Evolutionary conservation across 1,284 basidiomycete genomes (phyloP), one percentile per base, ranked within the genome.

Genomic region (Pyrrhoderma noxium): DNA sequence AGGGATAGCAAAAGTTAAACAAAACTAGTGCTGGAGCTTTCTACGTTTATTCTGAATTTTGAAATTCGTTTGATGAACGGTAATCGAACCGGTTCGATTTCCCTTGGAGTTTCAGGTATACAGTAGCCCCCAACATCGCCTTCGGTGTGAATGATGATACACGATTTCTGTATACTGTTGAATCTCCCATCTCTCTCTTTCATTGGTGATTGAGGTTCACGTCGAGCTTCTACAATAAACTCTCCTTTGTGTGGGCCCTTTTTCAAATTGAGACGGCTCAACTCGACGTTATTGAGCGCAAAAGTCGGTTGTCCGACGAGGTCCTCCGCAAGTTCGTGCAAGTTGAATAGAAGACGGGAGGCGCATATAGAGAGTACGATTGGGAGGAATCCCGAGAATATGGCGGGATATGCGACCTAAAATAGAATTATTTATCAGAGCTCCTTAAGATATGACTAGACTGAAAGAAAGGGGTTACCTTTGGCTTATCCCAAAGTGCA

Each of bases 281-380:
- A 41, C 23, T 53, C 51, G n/a, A 53, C 46, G 31, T 47, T 53
- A 34, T 53, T 53, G 18, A 53, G 46, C 31, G 47, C 47, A 23
- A 53, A 53, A 2, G 51, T 53, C 7, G 51, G 39, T 9, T 53
- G 46, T 3, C 45, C 46, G 35, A 45, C 37, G 13, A 53, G 45
- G 22, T 53, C 51, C 19, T 47, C 51, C 34, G 51, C 51, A 14
- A 53, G 46, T 22, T 43, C 45, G 39, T 53, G 51, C 7, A 53
- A 38, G 40, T 53, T 53, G 51, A 53, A 53, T 2, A 53, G 42
- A 8, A 53, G 38, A 3, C 46, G 37, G 9, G 45, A 48, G n/a
- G 51, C 45, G 46, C 45, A 49, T 14, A 53, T 53, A 8, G 51
- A 53, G 13, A 53, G 46, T 3, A 53, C 27, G 9, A 45, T 40